phyloP scores from a whole-genome alignment of 2,329 filamentous ascomycete species.

The Aspergillus pseudoglaucus region DNA sequence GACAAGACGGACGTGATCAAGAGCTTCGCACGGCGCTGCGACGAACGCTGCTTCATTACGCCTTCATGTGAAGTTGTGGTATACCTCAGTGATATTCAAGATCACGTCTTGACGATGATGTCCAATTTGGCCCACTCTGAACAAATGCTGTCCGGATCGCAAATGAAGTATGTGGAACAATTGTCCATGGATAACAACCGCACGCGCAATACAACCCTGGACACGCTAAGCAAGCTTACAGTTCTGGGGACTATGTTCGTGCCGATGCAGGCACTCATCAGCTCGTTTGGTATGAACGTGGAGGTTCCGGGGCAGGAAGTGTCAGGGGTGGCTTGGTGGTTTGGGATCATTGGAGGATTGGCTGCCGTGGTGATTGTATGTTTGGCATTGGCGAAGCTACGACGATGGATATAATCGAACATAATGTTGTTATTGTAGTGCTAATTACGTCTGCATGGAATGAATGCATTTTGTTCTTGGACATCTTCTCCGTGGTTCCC shows the following conservation, averaged over 20 bases:
- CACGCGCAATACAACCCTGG: constrained; percentile 77
- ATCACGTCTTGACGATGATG: constrained; percentile 97
- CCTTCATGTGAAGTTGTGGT: constrained; percentile 72
- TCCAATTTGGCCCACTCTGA: constrained; percentile 87
- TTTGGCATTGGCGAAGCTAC: constrained; percentile 27
- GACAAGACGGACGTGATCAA: constrained; percentile 94
- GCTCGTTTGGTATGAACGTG: constrained; percentile 42
- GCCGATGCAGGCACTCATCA: constrained; percentile 78
- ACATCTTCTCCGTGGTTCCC: too few relatives aligned
- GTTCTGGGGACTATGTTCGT: constrained; percentile 85
- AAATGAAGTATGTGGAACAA: constrained; percentile 89
- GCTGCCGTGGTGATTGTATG: constrained; percentile 22
- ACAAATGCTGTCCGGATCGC: constrained; percentile 84
- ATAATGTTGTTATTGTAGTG: too few relatives aligned
- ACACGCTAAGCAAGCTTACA: constrained; percentile 83
- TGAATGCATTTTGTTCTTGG: too few relatives aligned
- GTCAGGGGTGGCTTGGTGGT: constrained; percentile 32
- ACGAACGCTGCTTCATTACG: constrained; percentile 80
- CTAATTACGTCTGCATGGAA: too few relatives aligned
- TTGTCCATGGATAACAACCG: constrained; percentile 82
- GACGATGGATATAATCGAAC: constrained; percentile 6
- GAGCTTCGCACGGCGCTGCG: constrained; percentile 93
- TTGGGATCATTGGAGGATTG: constrained; percentile 35
- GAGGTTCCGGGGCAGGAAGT: constrained; percentile 29
- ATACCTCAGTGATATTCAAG: constrained; percentile 91